phyloP scores from a whole-genome alignment of 148 eudicot genomes.

The Persicaria maculosa region DNA sequence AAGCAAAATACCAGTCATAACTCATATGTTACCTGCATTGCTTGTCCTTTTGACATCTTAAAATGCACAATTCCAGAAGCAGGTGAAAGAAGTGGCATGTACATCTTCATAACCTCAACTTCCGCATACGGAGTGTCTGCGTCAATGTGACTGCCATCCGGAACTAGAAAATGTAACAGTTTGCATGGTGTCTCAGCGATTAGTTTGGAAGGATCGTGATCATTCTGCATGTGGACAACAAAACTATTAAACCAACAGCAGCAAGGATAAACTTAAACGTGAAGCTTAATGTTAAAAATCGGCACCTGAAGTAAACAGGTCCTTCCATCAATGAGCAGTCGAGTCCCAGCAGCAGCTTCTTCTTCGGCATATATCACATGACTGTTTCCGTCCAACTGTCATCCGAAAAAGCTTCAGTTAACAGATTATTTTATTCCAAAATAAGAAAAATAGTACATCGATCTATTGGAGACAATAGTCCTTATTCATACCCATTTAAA shows the following conservation, averaged over 20 bases:
- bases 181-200: constrained; percentile 99
- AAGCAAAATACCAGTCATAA: background rate
- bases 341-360: constrained; percentile 95
- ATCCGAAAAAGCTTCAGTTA: background rate
- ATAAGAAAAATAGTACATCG: background rate
- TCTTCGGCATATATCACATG: constrained; percentile 97
- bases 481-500: background rate
- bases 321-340: constrained; percentile 98
- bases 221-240: constrained; percentile 44
- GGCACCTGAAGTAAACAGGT: constrained; percentile 97
- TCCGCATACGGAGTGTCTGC: constrained; percentile 96
- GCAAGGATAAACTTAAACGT: constrained; percentile 10
- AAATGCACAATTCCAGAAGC: constrained; percentile 80
- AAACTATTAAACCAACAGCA: background rate
- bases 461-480: background rate
- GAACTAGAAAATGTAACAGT: constrained; percentile 68
- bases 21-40: constrained; percentile 67
- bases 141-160: constrained; percentile 84
- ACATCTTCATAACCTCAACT: constrained; percentile 99
- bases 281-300: background rate
- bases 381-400: constrained; percentile 93
- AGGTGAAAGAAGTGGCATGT: constrained; percentile 99
- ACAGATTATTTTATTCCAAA: background rate
- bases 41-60: constrained; percentile 90
- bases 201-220: constrained; percentile 96